These are phyloP conservation scores for Amanita pallidorosea DNA, from an alignment of 768 basidiomycete species.

Conservation along the genomic window DNA sequence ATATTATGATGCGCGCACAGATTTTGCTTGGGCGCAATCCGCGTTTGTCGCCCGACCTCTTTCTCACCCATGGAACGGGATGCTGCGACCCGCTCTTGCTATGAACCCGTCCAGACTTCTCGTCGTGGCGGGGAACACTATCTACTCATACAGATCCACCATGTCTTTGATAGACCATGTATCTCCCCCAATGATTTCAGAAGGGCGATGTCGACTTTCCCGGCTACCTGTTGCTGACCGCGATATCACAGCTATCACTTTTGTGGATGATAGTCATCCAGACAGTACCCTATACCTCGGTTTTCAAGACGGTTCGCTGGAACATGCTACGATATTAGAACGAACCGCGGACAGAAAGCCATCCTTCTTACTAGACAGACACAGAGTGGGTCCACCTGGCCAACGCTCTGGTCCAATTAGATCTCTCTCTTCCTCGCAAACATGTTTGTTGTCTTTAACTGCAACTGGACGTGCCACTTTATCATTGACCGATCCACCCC, in stretches of 20 bases:
- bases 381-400: conserved; percentile 19
- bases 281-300: conserved; percentile 42
- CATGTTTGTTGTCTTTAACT: conserved; percentile 45
- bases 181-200: conserved; percentile 18
- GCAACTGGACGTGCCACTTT: conserved; percentile 39
- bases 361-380: conserved; percentile 5
- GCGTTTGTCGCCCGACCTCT: conserved; percentile 57
- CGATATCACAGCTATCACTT: conserved; percentile 47
- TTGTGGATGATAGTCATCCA: conserved; percentile 31
- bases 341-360: conserved; percentile 7
- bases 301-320: conserved; percentile 48
- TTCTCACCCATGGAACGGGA: conserved; percentile 45
- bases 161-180: conserved; percentile 16
- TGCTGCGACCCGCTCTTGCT: conserved; percentile 45
- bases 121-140: conserved; percentile 45
- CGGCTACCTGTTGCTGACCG: conserved; percentile 12
- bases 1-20: conserved; percentile 41
- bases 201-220: background rate
- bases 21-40: conserved; percentile 38
- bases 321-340: conserved; percentile 26
- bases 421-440: conserved; percentile 37
- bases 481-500: conserved; percentile 14
- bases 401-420: conserved; percentile 37
- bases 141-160: conserved; percentile 50
- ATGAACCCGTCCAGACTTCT: conserved; percentile 44